These are phyloP conservation scores for Cordyceps javanica DNA, from an alignment of 2,329 filamentous ascomycete species.

Conservation along the genomic window DNA sequence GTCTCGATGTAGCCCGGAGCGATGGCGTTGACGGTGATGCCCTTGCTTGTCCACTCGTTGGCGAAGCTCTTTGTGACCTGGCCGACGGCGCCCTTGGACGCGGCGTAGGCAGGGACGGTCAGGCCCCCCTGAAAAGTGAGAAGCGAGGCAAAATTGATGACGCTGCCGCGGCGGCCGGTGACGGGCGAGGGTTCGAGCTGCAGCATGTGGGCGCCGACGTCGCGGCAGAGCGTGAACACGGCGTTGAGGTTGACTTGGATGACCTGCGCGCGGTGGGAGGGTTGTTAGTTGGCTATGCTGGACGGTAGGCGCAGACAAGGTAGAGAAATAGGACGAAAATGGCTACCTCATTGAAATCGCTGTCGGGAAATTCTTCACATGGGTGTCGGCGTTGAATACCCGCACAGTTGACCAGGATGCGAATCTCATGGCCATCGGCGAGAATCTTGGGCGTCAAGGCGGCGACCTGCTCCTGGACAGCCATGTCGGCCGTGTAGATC, in stretches of 20 bases:
- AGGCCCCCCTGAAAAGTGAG: conserved; percentile 82
- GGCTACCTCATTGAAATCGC: conserved; percentile 65
- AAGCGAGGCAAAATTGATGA: conserved; percentile 81
- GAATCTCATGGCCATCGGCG: conserved; percentile 57
- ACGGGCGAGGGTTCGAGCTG: conserved; percentile 39
- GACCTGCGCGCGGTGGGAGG: conserved; percentile 43
- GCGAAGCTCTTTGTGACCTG: conserved; percentile 80
- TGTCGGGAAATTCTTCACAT: conserved; percentile 66
- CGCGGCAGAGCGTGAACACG: conserved; percentile 72
- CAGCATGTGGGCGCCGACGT: conserved; percentile 76
- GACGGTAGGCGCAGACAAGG: background rate
- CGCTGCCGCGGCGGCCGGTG: conserved; percentile 56
- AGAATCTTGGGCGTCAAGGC: conserved; percentile 55
- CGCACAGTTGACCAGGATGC: conserved; percentile 80
- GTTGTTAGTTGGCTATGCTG: background rate
- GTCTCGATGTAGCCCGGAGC: conserved; percentile 87
- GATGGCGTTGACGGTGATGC: conserved; percentile 80
- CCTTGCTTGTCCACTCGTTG: conserved; percentile 79
- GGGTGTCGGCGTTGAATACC: conserved; percentile 79
- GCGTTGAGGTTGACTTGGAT: conserved; percentile 81
- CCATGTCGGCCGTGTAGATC: conserved; percentile 66
- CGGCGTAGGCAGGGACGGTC: conserved; percentile 82
- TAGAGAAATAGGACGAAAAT: too few species aligned
- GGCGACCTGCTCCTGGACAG: conserved; percentile 53
- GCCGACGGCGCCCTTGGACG: conserved; percentile 76